phyloP scores from a whole-genome alignment of 2,329 filamentous ascomycete species.

The Orbilia oligospora region DNA sequence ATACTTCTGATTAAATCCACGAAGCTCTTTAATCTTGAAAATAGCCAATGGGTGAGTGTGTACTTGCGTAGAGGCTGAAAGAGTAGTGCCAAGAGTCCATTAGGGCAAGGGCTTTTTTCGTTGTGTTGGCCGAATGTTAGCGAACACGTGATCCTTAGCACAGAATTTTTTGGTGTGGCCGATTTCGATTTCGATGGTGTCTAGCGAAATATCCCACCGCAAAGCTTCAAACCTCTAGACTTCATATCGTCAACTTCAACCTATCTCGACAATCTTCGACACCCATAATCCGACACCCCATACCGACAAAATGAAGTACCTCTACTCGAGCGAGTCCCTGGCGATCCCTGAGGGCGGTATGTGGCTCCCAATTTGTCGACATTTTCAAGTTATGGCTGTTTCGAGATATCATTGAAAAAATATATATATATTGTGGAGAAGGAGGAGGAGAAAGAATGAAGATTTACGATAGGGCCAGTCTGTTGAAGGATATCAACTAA shows the following conservation, averaged over 20 bases:
- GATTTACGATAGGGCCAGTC: neutral
- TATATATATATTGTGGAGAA: slow-evolving; percentile 55
- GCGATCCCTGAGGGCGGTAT: slow-evolving; percentile 96
- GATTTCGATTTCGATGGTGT: slow-evolving; percentile 47
- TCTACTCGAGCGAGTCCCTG: slow-evolving; percentile 97
- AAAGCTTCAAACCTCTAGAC: slow-evolving; percentile 36
- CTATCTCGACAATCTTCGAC: slow-evolving; percentile 43
- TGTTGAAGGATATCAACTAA: slow-evolving; percentile 61
- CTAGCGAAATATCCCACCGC: slow-evolving; percentile 56
- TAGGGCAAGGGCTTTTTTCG: slow-evolving; percentile 60
- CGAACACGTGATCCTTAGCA: slow-evolving; percentile 52
- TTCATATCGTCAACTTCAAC: slow-evolving; percentile 47
- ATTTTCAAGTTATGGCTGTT: slow-evolving; percentile 61
- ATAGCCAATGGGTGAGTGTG: no score
- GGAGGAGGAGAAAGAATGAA: neutral
- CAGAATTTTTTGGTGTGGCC: slow-evolving; percentile 58
- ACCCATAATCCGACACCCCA: slow-evolving; percentile 34
- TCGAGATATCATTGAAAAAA: slow-evolving; percentile 45
- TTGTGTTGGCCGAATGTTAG: neutral
- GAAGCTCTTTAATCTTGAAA: no score
- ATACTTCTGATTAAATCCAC: no score
- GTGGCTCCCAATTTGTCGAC: slow-evolving; percentile 68
- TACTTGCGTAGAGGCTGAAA: neutral
- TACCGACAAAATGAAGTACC: slow-evolving; percentile 85
- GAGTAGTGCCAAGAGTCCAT: slow-evolving; percentile 46